Evolutionary conservation across 2,329 filamentous ascomycete species (phyloP).

Genomic region (Cladosporium sp.): DNA sequence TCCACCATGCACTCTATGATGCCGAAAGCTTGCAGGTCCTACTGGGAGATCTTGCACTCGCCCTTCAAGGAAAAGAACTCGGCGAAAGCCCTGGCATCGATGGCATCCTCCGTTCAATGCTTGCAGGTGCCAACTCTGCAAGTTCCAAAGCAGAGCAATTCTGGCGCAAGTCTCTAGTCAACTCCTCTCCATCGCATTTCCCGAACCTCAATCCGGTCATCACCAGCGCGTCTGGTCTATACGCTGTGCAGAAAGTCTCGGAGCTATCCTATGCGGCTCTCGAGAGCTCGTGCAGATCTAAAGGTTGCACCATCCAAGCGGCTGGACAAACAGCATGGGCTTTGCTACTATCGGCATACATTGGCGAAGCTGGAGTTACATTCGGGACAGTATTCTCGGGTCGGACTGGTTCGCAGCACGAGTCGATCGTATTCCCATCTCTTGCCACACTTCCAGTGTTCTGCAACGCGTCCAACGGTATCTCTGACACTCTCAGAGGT

Average conservation of each 20-base stretch:
- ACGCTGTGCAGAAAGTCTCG: slow-evolving; percentile 41
- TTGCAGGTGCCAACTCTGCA: slow-evolving; percentile 35
- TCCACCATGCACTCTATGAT: slow-evolving; percentile 86
- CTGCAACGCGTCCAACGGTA: slow-evolving; percentile 56
- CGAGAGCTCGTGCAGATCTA: slow-evolving; percentile 55
- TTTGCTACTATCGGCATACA: slow-evolving; percentile 70
- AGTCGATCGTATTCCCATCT: slow-evolving; percentile 69
- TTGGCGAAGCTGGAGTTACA: slow-evolving; percentile 70
- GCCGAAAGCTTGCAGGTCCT: slow-evolving; percentile 70
- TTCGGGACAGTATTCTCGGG: slow-evolving; percentile 84
- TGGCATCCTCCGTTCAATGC: slow-evolving; percentile 46
- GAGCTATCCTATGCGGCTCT: slow-evolving; percentile 48
- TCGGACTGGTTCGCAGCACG: slow-evolving; percentile 61
- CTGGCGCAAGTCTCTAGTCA: slow-evolving; percentile 20
- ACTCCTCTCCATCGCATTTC: slow-evolving; percentile 61
- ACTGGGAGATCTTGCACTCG: slow-evolving; percentile 57
- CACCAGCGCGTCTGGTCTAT: slow-evolving; percentile 37
- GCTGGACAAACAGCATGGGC: slow-evolving; percentile 78
- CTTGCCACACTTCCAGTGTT: slow-evolving; percentile 77
- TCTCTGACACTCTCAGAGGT: slow-evolving; percentile 57
- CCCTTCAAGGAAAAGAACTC: slow-evolving; percentile 38
- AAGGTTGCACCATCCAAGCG: slow-evolving; percentile 73
- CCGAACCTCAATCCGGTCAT: slow-evolving; percentile 70
- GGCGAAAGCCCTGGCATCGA: slow-evolving; percentile 40
- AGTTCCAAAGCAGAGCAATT: slow-evolving; percentile 32